Evolutionary conservation across 2,329 filamentous ascomycete species (phyloP), one percentile per base, ranked within the genome.

Genomic region (Xylariaceae sp.): DNA sequence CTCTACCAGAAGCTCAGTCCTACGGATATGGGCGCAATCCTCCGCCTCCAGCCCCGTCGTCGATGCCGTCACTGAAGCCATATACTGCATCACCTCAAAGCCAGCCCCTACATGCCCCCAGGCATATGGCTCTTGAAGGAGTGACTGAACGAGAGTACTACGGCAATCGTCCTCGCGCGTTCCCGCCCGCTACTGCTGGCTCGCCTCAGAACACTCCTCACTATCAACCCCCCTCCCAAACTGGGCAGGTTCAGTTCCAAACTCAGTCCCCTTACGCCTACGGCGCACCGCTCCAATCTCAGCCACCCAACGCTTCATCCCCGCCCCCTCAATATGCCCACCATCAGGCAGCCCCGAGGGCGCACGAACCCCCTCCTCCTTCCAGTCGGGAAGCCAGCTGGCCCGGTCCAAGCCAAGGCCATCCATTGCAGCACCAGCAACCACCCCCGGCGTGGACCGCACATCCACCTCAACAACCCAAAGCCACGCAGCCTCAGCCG

Each of bases 41-140:
- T 7, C 62, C 66, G n/a, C 55, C 57, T 2, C 58, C 63, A 10
- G 60, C 70, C 3, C 65, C 66, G 35, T 73, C 77, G 3, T 72
- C 67, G 7, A 81, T 83, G 67, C 77, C 79, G 15, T 68, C 78
- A 5, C 66, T 82, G 45, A 82, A 82, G 63, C 77, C 79, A 5
- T 69, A 72, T 4, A 75, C 74, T 44, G 68, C 75, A 39, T 81
- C 80, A 5, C 77, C 79, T 7, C 75, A 77, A 51, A 56, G 74
- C 7, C 73, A 75, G 51, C 72, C 75, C 45, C 66, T 77, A 59
- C 69, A 66, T 19, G 65, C 68, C 5, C 71, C 76, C n/a, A 70
- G 77, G 9, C 68, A 71, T 10, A 72, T 78, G 55, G 70, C 66
- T 44, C 67, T 71, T 19, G 72, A 75, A 18, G 61, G 69, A 11